These are phyloP conservation scores for Symbiodinium pilosum DNA, from an alignment of 73 alveolate species.

Conservation along the genomic window DNA sequence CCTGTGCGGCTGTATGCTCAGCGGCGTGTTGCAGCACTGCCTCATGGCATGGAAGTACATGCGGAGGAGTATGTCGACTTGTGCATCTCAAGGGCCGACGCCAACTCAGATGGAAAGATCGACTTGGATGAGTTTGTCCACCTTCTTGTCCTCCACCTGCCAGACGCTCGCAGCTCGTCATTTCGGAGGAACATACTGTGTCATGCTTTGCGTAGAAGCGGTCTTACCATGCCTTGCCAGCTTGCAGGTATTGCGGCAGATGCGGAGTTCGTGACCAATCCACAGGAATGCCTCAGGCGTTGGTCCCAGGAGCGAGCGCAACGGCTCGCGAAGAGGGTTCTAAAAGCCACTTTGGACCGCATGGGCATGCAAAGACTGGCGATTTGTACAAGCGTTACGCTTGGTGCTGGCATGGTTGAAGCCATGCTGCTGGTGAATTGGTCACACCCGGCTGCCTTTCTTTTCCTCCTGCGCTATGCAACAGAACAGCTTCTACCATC, in stretches of 20 bases:
- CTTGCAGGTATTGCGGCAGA: constrained; percentile 50
- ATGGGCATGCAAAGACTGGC: constrained; percentile 12
- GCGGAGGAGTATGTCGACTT: constrained; percentile 53
- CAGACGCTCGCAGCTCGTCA: constrained; percentile 49
- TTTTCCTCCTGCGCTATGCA: constrained; percentile 67
- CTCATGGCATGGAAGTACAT: too few species aligned
- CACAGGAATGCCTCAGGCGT: background rate
- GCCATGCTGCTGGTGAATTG: constrained; percentile 32
- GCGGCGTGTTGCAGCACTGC: too few species aligned
- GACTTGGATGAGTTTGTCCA: constrained; percentile 80
- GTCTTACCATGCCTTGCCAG: too few species aligned
- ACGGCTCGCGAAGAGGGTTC: background rate
- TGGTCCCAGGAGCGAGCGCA: constrained; percentile 45
- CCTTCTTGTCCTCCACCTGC: constrained; percentile 55
- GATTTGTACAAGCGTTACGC: background rate
- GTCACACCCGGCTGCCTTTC: background rate
- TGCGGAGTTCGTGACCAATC: constrained; percentile 47
- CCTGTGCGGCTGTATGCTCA: too few species aligned
- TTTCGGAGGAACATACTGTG: too few species aligned
- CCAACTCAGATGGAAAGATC: constrained; percentile 36
- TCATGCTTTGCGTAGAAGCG: too few species aligned
- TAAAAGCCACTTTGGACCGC: background rate
- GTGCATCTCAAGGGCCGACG: constrained; percentile 59
- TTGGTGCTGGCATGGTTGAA: constrained; percentile 84
- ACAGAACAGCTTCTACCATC: constrained; percentile 61